These are phyloP conservation scores for Schrenkiella parvula DNA, from an alignment of 345 rosid species.

Conservation along the genomic window DNA sequence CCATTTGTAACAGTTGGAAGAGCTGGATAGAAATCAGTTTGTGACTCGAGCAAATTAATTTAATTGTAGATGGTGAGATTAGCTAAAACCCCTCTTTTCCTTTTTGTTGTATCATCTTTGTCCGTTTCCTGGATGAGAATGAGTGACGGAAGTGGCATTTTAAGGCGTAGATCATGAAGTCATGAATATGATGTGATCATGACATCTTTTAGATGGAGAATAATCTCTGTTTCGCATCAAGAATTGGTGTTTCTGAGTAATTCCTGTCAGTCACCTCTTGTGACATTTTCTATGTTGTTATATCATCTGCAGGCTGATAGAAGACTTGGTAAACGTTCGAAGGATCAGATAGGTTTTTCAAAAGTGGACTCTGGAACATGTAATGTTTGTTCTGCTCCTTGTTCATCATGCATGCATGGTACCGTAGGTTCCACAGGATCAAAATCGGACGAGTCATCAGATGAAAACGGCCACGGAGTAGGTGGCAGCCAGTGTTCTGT, in stretches of 20 bases:
- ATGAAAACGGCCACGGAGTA: conserved; percentile 54
- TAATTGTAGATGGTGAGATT: conserved; percentile 28
- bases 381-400: conserved; percentile 74
- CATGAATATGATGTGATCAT: neutral
- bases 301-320: conserved; percentile 30
- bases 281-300: neutral
- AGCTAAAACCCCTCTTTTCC: neutral
- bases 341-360: conserved; percentile 41
- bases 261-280: neutral
- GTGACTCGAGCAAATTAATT: neutral
- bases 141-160: neutral
- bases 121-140: neutral
- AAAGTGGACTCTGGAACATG: conserved; percentile 73
- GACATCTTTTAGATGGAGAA: neutral
- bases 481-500: conserved; percentile 57
- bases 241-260: neutral
- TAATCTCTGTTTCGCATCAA: neutral
- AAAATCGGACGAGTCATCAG: conserved; percentile 56
- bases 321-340: conserved; percentile 25
- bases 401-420: conserved; percentile 81
- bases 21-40: conserved; percentile 4
- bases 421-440: conserved; percentile 45
- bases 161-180: neutral
- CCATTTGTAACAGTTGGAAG: conserved; percentile 24
- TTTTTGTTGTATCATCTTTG: neutral